These are phyloP conservation scores for Nitzschia sp. DNA, from an alignment of 108 stramenopile genomes.

Conservation along the genomic window DNA sequence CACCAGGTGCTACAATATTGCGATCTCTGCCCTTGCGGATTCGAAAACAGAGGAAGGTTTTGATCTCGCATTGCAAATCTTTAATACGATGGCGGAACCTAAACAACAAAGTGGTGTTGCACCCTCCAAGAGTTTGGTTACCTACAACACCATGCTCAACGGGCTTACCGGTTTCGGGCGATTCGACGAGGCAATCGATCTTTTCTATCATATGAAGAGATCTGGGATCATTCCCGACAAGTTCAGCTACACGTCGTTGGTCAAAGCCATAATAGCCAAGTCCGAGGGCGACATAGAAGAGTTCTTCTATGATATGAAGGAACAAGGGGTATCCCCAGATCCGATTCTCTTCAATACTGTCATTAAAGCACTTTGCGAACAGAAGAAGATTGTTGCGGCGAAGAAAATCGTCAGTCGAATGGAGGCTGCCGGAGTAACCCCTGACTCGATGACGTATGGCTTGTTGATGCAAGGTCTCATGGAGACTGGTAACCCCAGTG, in stretches of 20 bases:
- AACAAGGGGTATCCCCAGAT: constrained; percentile 63
- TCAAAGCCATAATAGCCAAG: constrained; percentile 65
- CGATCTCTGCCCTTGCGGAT: constrained; percentile 70
- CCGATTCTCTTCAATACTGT: constrained; percentile 75
- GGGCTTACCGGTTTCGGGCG: constrained; percentile 55
- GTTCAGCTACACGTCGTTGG: constrained; percentile 74
- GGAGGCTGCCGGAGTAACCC: constrained; percentile 66
- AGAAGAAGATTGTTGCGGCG: constrained; percentile 57
- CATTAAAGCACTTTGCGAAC: constrained; percentile 67
- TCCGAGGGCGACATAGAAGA: constrained; percentile 61
- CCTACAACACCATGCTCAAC: constrained; percentile 82
- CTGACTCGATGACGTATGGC: constrained; percentile 84
- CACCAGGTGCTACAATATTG: constrained; percentile 77
- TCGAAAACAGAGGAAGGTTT: constrained; percentile 55
- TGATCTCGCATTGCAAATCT: constrained; percentile 57
- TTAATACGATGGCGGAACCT: constrained; percentile 56
- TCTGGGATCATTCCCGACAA: constrained; percentile 68
- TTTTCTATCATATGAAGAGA: constrained; percentile 61
- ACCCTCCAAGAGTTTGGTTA: constrained; percentile 62
- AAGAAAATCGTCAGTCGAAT: constrained; percentile 77
- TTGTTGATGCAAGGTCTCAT: constrained; percentile 80
- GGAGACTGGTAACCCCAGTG: constrained; percentile 69
- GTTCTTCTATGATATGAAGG: constrained; percentile 81
- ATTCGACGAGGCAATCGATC: constrained; percentile 58
- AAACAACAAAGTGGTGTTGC: not conserved